These are phyloP conservation scores for Chlorella sp. DNA, from an alignment of 139 green algal species.

Conservation along the genomic window DNA sequence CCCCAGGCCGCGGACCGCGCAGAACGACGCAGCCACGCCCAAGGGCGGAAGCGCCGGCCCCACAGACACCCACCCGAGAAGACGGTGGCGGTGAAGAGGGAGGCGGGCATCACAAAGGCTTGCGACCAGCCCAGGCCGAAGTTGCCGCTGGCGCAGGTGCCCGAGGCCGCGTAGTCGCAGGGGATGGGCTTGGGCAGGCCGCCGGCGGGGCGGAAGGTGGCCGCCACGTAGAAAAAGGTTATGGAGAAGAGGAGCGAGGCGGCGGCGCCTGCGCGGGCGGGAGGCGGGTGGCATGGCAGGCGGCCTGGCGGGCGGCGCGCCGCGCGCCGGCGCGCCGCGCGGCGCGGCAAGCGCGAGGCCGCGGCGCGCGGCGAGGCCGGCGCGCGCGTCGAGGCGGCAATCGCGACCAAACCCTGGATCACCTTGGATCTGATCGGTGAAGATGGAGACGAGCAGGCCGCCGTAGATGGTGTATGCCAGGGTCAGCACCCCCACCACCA, in stretches of 20 bases:
- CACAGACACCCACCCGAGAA: too few species aligned
- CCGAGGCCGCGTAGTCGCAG: constrained; percentile 27
- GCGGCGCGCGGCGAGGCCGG: too few species aligned
- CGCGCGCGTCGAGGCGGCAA: too few species aligned
- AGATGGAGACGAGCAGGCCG: constrained; percentile 75
- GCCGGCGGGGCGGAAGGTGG: constrained; percentile 60
- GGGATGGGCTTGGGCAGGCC: constrained; percentile 60
- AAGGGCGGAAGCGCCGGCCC: too few species aligned
- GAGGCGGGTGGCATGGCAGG: too few species aligned
- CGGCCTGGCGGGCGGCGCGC: too few species aligned
- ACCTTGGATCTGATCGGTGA: constrained; percentile 79
- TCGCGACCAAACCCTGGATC: too few species aligned
- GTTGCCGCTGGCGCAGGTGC: too few species aligned
- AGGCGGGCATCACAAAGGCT: constrained; percentile 72
- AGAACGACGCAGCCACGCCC: too few species aligned
- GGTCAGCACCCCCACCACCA: constrained; percentile 66
- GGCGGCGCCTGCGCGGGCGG: constrained; percentile 12
- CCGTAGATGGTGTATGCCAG: constrained; percentile 69
- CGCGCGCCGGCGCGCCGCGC: too few species aligned
- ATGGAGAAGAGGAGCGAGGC: constrained; percentile 51
- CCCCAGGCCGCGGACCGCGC: too few species aligned
- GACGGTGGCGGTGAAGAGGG: constrained; percentile 72
- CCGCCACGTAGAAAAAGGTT: constrained; percentile 66
- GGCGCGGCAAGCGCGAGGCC: too few species aligned
- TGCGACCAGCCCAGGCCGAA: constrained; percentile 65